phyloP scores from a whole-genome alignment of 768 basidiomycete genomes.

The Termitomyces sp. region DNA sequence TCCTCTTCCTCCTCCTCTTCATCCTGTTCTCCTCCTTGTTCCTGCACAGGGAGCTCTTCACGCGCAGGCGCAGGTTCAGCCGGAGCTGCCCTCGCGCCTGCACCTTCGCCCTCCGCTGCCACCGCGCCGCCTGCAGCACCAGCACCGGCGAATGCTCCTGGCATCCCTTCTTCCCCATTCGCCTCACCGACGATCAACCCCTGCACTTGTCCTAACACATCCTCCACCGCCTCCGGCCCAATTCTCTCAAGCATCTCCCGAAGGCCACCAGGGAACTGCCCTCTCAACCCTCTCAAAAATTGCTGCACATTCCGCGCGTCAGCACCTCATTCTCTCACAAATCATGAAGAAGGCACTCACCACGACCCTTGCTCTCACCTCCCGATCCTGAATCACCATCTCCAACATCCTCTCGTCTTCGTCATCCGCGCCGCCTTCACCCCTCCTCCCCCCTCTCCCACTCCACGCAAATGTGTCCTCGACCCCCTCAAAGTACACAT shows the following conservation, averaged over 20 bases:
- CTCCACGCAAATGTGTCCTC: constrained; percentile 41
- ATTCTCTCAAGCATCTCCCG: constrained; percentile 56
- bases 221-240: constrained; percentile 53
- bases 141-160: constrained; percentile 22
- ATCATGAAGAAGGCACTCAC: constrained; percentile 30
- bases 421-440: constrained; percentile 23
- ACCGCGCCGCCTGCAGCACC: background rate
- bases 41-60: background rate
- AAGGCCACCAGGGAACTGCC: constrained; percentile 61
- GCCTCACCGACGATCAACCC: constrained; percentile 22
- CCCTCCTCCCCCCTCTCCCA: constrained; percentile 20
- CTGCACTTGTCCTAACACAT: constrained; percentile 44
- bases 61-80: background rate
- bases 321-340: background rate
- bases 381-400: constrained; percentile 52
- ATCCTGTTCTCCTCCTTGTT: constrained; percentile 17
- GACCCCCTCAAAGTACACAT: constrained; percentile 65
- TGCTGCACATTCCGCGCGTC: constrained; percentile 41
- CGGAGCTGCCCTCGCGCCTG: constrained; percentile 4
- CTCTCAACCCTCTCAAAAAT: constrained; percentile 41
- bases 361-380: constrained; percentile 31
- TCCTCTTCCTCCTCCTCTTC: constrained; percentile 30
- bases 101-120: constrained; percentile 22
- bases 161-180: constrained; percentile 36
- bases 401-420: constrained; percentile 49